Percentiles rank a stretch among this genome's conserved stretches.
phyloP scores from a whole-genome alignment of 495 filamentous ascomycete genomes.

The Penicillium waksmanii region DNA sequence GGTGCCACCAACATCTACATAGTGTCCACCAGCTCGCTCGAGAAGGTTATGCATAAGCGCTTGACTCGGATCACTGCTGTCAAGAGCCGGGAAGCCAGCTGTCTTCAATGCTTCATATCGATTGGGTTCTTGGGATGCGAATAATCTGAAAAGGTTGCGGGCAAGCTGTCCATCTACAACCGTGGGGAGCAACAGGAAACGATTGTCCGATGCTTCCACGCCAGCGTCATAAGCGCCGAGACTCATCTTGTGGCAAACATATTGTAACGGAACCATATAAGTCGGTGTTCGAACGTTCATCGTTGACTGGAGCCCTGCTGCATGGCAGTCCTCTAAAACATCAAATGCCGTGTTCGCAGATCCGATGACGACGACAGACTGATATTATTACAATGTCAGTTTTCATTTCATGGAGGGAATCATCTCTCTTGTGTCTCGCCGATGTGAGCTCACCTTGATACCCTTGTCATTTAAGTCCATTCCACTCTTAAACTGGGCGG shows the following conservation, averaged over 20 bases:
- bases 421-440: not conserved
- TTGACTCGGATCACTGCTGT: slow-evolving; percentile 20
- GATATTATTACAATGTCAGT: not conserved
- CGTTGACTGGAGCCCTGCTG: slow-evolving; percentile 38
- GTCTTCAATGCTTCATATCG: slow-evolving; percentile 21
- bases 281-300: slow-evolving; percentile 44
- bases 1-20: slow-evolving; percentile 44
- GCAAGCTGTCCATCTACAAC: slow-evolving; percentile 21
- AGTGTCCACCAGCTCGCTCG: slow-evolving; percentile 41
- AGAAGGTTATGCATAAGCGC: slow-evolving; percentile 28
- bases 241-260: slow-evolving; percentile 18
- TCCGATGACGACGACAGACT: slow-evolving; percentile 47
- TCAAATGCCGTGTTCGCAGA: slow-evolving; percentile 54
- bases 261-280: slow-evolving; percentile 36
- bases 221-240: slow-evolving; percentile 28
- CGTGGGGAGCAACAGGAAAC: slow-evolving; percentile 20
- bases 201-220: slow-evolving; percentile 22
- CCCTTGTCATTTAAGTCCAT: slow-evolving; percentile 18
- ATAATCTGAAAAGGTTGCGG: slow-evolving; percentile 14
- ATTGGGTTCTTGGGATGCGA: slow-evolving; percentile 22
- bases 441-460: slow-evolving; percentile 13
- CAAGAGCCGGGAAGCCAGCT: slow-evolving; percentile 27
- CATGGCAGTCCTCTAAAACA: slow-evolving; percentile 47
- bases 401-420: not conserved
- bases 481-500: slow-evolving; percentile 34